These are phyloP conservation scores for Fomitopsis betulina DNA, from an alignment of 1,284 basidiomycete genomes.

Conservation along the genomic window DNA sequence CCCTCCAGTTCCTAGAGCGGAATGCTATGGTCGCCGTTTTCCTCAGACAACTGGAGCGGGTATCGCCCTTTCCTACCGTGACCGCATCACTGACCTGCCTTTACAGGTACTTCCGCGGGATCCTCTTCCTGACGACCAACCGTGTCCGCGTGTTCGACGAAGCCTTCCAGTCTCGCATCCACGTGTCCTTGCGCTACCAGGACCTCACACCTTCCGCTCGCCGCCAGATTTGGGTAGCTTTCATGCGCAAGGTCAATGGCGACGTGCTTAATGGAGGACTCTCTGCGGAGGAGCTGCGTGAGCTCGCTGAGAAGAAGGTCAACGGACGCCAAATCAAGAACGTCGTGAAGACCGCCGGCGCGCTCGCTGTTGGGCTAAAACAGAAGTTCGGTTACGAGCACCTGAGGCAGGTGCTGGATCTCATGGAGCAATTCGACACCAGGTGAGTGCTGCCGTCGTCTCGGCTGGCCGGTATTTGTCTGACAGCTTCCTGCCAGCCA, in stretches of 20 bases:
- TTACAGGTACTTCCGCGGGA: slow-evolving; percentile 56
- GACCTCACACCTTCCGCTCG: slow-evolving; percentile 48
- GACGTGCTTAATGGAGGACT: slow-evolving; percentile 28
- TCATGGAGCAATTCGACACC: slow-evolving; percentile 55
- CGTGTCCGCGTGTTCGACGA: slow-evolving; percentile 63
- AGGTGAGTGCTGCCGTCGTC: slow-evolving; percentile 27
- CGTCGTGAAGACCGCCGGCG: slow-evolving; percentile 55
- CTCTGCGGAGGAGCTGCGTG: slow-evolving; percentile 37
- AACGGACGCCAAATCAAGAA: slow-evolving; percentile 68
- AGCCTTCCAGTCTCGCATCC: slow-evolving; percentile 64
- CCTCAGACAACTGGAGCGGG: slow-evolving; percentile 27
- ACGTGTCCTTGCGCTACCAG: slow-evolving; percentile 58
- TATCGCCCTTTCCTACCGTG: not conserved
- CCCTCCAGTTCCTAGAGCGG: slow-evolving; percentile 52
- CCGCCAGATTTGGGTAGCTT: slow-evolving; percentile 54
- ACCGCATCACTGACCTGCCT: not conserved
- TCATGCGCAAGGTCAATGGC: slow-evolving; percentile 45
- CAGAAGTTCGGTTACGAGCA: slow-evolving; percentile 43
- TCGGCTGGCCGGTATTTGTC: not conserved
- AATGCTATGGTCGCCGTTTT: slow-evolving; percentile 64
- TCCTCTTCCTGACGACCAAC: slow-evolving; percentile 67
- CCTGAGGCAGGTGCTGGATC: slow-evolving; percentile 52
- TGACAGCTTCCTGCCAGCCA: slow-evolving; percentile 8
- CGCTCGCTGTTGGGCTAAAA: slow-evolving; percentile 45
- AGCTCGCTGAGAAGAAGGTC: slow-evolving; percentile 45